A percentile compares a stretch with the other conserved stretches of the same genome.
Conservation (phyloP, 805 yeast genomes). For the Kodamaea neixiangensis region DNA sequence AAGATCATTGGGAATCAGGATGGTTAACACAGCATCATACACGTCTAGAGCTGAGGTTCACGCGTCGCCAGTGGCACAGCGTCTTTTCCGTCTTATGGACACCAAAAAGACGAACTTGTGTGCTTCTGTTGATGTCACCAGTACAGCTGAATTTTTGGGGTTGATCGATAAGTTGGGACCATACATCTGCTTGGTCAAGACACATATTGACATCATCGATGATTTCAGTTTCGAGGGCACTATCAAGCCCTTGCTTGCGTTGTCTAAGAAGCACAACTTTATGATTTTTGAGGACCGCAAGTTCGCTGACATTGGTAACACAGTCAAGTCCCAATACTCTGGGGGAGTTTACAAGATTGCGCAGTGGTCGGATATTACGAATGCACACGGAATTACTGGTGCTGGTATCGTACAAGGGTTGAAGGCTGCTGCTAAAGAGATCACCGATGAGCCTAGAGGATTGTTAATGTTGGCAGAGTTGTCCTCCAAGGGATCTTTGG, state of each 20-base stretch:
- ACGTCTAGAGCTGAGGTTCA: conserved; percentile 69
- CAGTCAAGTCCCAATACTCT: conserved; percentile 90
- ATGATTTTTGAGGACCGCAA: conserved; percentile 95
- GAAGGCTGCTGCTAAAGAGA: conserved; percentile 74
- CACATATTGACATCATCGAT: conserved; percentile 90
- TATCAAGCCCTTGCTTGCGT: conserved; percentile 65
- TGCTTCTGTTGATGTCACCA: conserved; percentile 89
- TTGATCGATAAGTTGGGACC: conserved; percentile 87
- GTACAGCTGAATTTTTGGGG: conserved; percentile 70
- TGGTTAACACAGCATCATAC: conserved; percentile 46
- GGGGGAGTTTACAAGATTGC: conserved; percentile 91
- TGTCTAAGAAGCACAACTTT: conserved; percentile 82
- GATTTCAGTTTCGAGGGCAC: conserved; percentile 86
- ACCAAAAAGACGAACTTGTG: conserved; percentile 83
- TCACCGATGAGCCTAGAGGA: conserved; percentile 80
- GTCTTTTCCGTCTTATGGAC: conserved; percentile 73
- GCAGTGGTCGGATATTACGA: conserved; percentile 94
- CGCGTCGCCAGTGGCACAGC: conserved; percentile 75
- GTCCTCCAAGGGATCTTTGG: conserved; percentile 90
- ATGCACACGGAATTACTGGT: conserved; percentile 98
- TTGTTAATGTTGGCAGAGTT: conserved; percentile 93
- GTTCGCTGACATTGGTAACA: conserved; percentile 97
- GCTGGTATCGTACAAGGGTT: conserved; percentile 89
- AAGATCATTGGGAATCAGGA: conserved; percentile 7
- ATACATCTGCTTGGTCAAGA: conserved; percentile 84